Percentiles rank a stretch among this genome's conserved stretches.
Evolutionary conservation across 1,284 basidiomycete genomes (phyloP).

Genomic region (Trametes sp.): DNA sequence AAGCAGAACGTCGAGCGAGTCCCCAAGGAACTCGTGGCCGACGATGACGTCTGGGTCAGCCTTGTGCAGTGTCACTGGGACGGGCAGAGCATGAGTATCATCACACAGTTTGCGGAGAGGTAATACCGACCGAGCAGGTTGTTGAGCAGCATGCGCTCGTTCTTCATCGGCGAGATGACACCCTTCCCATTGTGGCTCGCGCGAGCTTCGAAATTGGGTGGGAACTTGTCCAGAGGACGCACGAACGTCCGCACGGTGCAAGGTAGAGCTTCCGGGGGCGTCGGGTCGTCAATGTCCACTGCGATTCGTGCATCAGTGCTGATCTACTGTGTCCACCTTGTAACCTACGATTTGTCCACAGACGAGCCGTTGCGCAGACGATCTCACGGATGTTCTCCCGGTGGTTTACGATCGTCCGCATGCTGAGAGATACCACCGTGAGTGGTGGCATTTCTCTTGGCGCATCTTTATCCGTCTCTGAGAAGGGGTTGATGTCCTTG

Average conservation of each 20-base stretch:
- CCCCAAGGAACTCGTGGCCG: constrained; percentile 95
- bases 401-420: constrained; percentile 95
- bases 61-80: constrained; percentile 79
- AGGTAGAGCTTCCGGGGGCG: constrained; percentile 85
- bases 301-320: neutral
- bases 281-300: constrained; percentile 91
- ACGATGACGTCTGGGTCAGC: constrained; percentile 95
- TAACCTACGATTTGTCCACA: constrained; percentile 87
- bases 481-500: constrained; percentile 87
- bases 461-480: constrained; percentile 75
- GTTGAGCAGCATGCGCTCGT: constrained; percentile 89
- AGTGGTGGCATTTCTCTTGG: constrained; percentile 89
- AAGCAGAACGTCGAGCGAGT: constrained; percentile 90
- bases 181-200: constrained; percentile 73
- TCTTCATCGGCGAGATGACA: constrained; percentile 78
- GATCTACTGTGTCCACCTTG: neutral
- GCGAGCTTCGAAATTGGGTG: constrained; percentile 81
- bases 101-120: neutral
- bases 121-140: constrained; percentile 69
- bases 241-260: constrained; percentile 90
- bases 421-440: constrained; percentile 89
- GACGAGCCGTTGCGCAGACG: constrained; percentile 84
- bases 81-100: neutral
- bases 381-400: constrained; percentile 94
- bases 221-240: constrained; percentile 93